phyloP scores from a whole-genome alignment of 202 grass and related monocot species.

The Sporobolus alterniflorus region DNA sequence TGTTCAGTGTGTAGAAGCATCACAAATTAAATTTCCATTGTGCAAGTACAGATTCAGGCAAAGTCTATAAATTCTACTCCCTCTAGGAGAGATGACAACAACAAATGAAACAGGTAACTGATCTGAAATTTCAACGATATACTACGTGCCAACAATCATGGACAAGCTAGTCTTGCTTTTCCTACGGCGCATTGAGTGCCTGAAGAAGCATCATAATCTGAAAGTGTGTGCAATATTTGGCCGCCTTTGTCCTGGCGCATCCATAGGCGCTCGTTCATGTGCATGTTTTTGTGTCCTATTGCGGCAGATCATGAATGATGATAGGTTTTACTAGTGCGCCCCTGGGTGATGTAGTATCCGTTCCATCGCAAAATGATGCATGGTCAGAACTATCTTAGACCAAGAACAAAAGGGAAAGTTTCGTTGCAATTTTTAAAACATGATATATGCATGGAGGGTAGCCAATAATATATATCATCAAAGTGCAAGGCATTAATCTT shows the following conservation, averaged over 20 bases:
- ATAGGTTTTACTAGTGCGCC: slow-evolving; percentile 30
- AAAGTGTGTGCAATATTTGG: slow-evolving; percentile 41
- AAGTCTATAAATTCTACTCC: neutral
- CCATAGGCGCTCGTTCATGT: slow-evolving; percentile 25
- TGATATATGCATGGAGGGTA: neutral
- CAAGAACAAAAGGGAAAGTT: neutral
- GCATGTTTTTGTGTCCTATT: neutral
- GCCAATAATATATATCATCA: neutral
- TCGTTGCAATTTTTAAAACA: neutral
- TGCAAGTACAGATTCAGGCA: neutral
- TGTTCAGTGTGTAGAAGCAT: too few relatives aligned
- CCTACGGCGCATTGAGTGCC: slow-evolving; percentile 14
- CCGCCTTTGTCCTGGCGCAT: slow-evolving; percentile 42
- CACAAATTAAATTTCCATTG: neutral
- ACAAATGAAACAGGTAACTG: neutral
- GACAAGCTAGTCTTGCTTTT: slow-evolving; percentile 19
- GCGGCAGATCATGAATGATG: slow-evolving; percentile 35
- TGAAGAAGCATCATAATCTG: slow-evolving; percentile 27
- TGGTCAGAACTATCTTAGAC: slow-evolving; percentile 27
- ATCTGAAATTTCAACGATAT: neutral
- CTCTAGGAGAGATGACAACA: neutral
- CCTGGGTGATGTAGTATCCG: neutral
- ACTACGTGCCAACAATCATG: slow-evolving; percentile 20
- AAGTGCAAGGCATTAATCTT: neutral
- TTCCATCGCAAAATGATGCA: neutral